phyloP scores from a whole-genome alignment of 441 rosid genomes.

The Syzygium malaccense region DNA sequence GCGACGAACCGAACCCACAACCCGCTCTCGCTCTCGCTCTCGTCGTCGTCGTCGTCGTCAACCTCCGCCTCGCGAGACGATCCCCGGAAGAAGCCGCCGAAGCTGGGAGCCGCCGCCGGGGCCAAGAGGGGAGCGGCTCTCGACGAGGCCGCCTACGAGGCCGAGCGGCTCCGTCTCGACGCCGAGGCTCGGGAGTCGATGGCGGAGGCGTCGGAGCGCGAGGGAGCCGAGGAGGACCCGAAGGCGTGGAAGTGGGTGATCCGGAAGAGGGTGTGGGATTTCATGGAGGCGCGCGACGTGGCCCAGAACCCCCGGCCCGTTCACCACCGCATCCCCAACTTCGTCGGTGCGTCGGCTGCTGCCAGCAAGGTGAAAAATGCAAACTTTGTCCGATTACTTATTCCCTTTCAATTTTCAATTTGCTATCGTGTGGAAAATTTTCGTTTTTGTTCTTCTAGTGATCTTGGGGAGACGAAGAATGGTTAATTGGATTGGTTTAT shows the following conservation, averaged over 20 bases:
- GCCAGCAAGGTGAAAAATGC: constrained; percentile 38
- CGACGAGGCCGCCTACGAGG: constrained; percentile 53
- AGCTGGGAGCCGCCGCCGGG: constrained; percentile 8
- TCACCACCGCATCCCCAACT: constrained; percentile 89
- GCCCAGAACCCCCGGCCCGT: constrained; percentile 85
- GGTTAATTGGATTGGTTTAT: not conserved
- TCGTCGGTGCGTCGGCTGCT: constrained; percentile 65
- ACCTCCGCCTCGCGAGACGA: not conserved
- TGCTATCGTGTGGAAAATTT: not conserved
- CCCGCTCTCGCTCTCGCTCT: constrained; percentile 15
- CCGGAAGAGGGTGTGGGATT: constrained; percentile 75
- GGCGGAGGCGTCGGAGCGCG: constrained; percentile 49
- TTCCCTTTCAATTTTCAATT: not conserved
- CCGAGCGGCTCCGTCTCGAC: constrained; percentile 59
- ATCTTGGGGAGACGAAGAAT: not conserved
- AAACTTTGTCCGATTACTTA: not conserved
- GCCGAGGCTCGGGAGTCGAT: constrained; percentile 56
- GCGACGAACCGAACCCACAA: constrained; percentile 2
- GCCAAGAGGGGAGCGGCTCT: constrained; percentile 23
- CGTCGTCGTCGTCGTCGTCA: not conserved
- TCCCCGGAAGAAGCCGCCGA: constrained; percentile 10
- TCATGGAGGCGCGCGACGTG: constrained; percentile 64
- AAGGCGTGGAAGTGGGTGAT: constrained; percentile 92
- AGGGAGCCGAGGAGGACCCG: constrained; percentile 41
- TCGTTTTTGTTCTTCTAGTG: not conserved